A percentile compares a stretch with the other conserved stretches of the same genome.
Conservation (phyloP, 805 yeast species). For the Wickerhamomyces rabaulensis region DNA sequence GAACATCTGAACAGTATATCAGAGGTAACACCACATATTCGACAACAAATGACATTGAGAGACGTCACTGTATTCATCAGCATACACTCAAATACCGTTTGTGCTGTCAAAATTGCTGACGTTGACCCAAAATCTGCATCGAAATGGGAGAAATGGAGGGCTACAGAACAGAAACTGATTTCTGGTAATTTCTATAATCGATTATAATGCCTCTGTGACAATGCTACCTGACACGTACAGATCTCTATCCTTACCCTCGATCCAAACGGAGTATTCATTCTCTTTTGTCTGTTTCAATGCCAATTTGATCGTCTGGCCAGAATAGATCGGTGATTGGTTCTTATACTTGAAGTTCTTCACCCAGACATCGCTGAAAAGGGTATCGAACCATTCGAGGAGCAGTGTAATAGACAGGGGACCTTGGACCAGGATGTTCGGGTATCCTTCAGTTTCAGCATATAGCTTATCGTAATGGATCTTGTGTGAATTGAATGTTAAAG, state of each 20-base stretch:
- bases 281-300: conserved; percentile 10
- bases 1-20: conserved; percentile 1
- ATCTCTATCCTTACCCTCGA: conserved; percentile 10
- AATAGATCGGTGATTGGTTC: conserved; percentile 38
- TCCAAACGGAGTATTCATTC: conserved; percentile 15
- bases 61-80: conserved; percentile 32
- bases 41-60: conserved; percentile 31
- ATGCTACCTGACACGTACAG: conserved; percentile 12
- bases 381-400: conserved; percentile 45
- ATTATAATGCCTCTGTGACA: conserved; percentile 4
- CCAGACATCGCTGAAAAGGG: conserved; percentile 10
- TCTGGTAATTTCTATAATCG: conserved; percentile 5
- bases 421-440: conserved; percentile 61
- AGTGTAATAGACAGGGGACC: conserved; percentile 76
- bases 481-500: conserved; percentile 79
- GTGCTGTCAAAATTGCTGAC: conserved; percentile 34
- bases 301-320: conserved; percentile 25
- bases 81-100: conserved; percentile 10
- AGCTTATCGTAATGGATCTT: conserved; percentile 66
- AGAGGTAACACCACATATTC: conserved; percentile 18
- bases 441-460: conserved; percentile 55
- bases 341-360: conserved; percentile 35
- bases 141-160: conserved; percentile 45
- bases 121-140: conserved; percentile 45
- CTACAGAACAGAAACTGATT: conserved; percentile 30